These are phyloP conservation scores for Bertia moriformis DNA, from an alignment of 2,329 filamentous ascomycete species.

Conservation along the genomic window DNA sequence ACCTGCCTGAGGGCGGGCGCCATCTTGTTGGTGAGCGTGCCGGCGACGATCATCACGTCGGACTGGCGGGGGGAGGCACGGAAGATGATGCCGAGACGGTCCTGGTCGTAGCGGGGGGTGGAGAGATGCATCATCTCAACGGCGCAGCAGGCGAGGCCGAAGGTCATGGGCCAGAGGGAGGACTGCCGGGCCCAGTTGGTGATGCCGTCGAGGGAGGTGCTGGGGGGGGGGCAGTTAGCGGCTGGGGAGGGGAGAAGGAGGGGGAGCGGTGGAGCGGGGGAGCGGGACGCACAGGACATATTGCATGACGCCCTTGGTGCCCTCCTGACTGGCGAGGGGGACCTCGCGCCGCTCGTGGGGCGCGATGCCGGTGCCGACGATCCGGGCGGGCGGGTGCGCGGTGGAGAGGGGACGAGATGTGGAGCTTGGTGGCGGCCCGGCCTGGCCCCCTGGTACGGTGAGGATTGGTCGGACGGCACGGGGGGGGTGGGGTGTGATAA, in stretches of 20 bases:
- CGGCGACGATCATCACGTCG: conserved; percentile 87
- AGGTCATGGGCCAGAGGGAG: conserved; percentile 79
- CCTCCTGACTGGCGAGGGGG: conserved; percentile 62
- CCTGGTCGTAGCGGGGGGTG: conserved; percentile 77
- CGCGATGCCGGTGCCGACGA: conserved; percentile 38
- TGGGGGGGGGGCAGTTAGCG: conserved; percentile 15
- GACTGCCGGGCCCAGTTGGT: conserved; percentile 74
- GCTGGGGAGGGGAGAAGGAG: background rate
- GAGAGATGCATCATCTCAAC: conserved; percentile 89
- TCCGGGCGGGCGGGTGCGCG: too few relatives aligned
- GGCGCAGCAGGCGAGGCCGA: conserved; percentile 77
- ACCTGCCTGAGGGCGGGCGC: conserved; percentile 77
- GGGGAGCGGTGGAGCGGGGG: conserved; percentile 1
- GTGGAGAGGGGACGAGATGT: too few relatives aligned
- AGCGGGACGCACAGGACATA: conserved; percentile 61
- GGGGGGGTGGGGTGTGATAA: too few relatives aligned
- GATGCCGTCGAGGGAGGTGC: conserved; percentile 64
- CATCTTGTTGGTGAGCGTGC: conserved; percentile 94
- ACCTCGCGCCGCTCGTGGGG: conserved; percentile 53
- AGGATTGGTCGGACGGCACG: too few relatives aligned
- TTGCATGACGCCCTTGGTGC: conserved; percentile 67
- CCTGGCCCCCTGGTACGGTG: too few relatives aligned
- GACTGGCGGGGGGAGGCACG: conserved; percentile 75
- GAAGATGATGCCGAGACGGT: conserved; percentile 80
- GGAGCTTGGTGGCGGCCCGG: too few relatives aligned